Percentiles rank a stretch among this genome's conserved stretches.
Evolutionary conservation across 192 early-diverging fungal species (phyloP).

Genomic region (Coemansia sp.): DNA sequence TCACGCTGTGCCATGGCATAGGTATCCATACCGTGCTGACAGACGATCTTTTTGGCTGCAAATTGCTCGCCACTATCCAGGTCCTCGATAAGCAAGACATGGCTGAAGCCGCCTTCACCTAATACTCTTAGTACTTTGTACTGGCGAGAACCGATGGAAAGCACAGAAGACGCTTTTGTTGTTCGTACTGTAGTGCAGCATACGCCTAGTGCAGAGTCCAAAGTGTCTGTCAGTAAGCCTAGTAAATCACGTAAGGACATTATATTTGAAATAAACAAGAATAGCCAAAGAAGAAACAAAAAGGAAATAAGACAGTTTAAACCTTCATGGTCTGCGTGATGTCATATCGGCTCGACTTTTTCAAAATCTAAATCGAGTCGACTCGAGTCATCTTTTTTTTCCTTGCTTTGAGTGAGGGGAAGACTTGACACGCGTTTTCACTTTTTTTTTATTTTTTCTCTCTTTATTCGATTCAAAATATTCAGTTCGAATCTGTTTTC

Average conservation of each 20-base stretch:
- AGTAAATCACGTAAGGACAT: background rate
- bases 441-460: constrained; percentile 7
- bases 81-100: constrained; percentile 69
- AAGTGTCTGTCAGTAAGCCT: background rate
- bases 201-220: background rate
- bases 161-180: constrained; percentile 22
- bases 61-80: constrained; percentile 49
- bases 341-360: background rate
- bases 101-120: constrained; percentile 79
- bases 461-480: background rate
- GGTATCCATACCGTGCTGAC: constrained; percentile 63
- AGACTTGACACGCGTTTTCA: background rate
- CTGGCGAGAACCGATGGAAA: constrained; percentile 63
- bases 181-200: background rate
- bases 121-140: constrained; percentile 65
- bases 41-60: constrained; percentile 74
- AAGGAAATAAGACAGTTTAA: no score
- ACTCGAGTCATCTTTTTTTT: constrained; percentile 5
- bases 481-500: no score
- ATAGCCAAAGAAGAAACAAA: background rate
- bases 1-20: constrained; percentile 69
- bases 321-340: no score
- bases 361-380: background rate
- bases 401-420: background rate
- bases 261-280: background rate